Conservation (phyloP, 2,329 filamentous ascomycete genomes). For the Alternaria conjuncta region DNA sequence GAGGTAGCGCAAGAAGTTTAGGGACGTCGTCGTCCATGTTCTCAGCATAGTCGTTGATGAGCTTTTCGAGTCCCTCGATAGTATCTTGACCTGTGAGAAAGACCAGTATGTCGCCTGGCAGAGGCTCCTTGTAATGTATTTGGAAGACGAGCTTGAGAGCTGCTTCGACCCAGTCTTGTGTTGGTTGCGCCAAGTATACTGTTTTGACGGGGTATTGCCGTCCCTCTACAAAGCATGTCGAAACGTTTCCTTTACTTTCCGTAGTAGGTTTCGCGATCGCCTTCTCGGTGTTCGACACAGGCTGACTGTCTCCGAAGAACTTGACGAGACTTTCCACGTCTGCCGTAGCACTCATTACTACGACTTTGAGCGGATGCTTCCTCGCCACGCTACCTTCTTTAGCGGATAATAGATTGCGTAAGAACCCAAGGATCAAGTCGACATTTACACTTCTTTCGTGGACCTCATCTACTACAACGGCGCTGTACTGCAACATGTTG, state of each 20-base stretch:
- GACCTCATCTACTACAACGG: constrained; percentile 92
- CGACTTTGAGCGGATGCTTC: constrained; percentile 73
- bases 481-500: constrained; percentile 82
- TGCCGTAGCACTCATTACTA: constrained; percentile 97
- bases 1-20: constrained; percentile 72
- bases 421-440: constrained; percentile 85
- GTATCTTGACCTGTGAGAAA: constrained; percentile 94
- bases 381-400: constrained; percentile 71
- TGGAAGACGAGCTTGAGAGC: constrained; percentile 83
- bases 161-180: constrained; percentile 81
- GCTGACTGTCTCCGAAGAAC: constrained; percentile 68
- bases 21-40: constrained; percentile 78
- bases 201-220: constrained; percentile 86
- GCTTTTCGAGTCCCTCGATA: constrained; percentile 79
- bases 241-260: constrained; percentile 7
- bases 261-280: constrained; percentile 12
- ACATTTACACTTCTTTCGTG: constrained; percentile 96
- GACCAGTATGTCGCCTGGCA: constrained; percentile 92
- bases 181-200: constrained; percentile 74
- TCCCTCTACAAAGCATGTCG: constrained; percentile 77
- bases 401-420: constrained; percentile 75
- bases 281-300: constrained; percentile 12
- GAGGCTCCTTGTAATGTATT: constrained; percentile 83
- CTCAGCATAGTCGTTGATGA: constrained; percentile 79
- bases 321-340: constrained; percentile 78